phyloP scores from a whole-genome alignment of 169 alveolate genomes.

The Besnoitia besnoiti region DNA sequence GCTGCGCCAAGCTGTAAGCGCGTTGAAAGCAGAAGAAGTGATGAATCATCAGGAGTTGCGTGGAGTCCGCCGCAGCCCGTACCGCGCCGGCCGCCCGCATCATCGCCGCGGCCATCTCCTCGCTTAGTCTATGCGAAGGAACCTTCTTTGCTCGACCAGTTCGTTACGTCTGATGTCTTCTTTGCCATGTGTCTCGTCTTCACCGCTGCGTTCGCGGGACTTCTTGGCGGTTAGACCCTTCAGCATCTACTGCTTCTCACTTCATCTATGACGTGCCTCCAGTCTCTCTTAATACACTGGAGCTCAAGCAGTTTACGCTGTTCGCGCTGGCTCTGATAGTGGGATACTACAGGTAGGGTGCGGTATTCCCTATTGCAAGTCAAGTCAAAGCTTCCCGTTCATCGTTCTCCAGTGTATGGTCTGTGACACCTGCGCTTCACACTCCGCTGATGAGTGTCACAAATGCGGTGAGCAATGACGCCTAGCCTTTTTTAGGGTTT shows the following conservation, averaged over 20 bases:
- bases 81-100: conserved; percentile 48
- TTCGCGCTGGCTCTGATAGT: conserved; percentile 66
- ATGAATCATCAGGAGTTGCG: conserved; percentile 44
- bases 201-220: conserved; percentile 65
- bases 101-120: conserved; percentile 40
- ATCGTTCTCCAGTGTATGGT: conserved; percentile 60
- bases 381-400: background rate
- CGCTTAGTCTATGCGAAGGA: conserved; percentile 35
- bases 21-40: too few species aligned
- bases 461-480: conserved; percentile 77
- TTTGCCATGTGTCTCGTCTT: conserved; percentile 63
- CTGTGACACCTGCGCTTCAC: conserved; percentile 89
- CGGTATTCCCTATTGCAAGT: background rate
- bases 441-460: conserved; percentile 92
- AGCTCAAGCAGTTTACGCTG: conserved; percentile 64
- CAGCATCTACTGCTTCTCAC: background rate
- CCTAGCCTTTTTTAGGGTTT: background rate
- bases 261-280: background rate
- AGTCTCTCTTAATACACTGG: conserved; percentile 63
- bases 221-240: conserved; percentile 52
- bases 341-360: conserved; percentile 60
- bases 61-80: conserved; percentile 63
- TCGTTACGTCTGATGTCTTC: conserved; percentile 62
- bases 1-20: background rate
- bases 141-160: conserved; percentile 52